phyloP scores from a whole-genome alignment of 306 rosid species.

The Myrica gale region DNA sequence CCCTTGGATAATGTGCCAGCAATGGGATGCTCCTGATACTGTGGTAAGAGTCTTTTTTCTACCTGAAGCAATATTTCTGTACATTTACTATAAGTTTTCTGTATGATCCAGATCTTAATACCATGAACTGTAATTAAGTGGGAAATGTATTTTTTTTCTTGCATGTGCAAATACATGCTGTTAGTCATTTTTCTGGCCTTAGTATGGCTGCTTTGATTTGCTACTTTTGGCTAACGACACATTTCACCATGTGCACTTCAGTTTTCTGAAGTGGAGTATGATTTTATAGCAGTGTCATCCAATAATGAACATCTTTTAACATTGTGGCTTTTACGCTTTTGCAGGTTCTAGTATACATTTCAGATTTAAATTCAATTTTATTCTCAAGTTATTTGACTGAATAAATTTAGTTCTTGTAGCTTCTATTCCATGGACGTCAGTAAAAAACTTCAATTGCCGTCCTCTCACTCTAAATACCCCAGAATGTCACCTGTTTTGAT shows the following conservation, averaged over 20 bases:
- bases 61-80: slow-evolving; percentile 2
- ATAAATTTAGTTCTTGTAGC: not conserved
- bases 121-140: not conserved
- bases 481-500: not conserved
- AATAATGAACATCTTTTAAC: not conserved
- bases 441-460: not conserved
- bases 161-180: not conserved
- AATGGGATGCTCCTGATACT: slow-evolving; percentile 90
- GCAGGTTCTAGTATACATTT: not conserved
- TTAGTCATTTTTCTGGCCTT: not conserved
- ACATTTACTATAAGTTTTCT: slow-evolving; percentile 4
- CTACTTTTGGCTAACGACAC: slow-evolving; percentile 3
- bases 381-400: not conserved
- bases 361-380: not conserved
- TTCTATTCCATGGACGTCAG: not conserved
- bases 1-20: slow-evolving; percentile 98
- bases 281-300: not conserved
- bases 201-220: not conserved
- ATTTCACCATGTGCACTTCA: not conserved
- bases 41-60: slow-evolving; percentile 53
- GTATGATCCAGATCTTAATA: slow-evolving; percentile 14
- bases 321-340: not conserved
- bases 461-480: not conserved
- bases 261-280: not conserved
- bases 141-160: slow-evolving; percentile 3